Percentiles rank a stretch among this genome's conserved stretches.
Evolutionary conservation across 495 filamentous ascomycete species (phyloP).

Genomic region (Xylaria venustula): DNA sequence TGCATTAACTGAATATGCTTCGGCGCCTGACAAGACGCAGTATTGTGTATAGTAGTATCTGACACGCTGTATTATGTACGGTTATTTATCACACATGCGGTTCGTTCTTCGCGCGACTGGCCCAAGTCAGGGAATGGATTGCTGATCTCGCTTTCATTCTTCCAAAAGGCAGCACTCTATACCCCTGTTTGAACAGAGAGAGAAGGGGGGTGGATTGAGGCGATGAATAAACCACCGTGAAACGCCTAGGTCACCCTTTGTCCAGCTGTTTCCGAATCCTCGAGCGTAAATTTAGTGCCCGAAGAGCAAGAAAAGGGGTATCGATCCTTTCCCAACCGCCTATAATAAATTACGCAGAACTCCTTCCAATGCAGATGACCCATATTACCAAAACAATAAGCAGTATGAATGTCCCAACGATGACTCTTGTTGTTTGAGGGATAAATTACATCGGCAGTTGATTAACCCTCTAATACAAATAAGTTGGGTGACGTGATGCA

Average conservation of each 20-base stretch:
- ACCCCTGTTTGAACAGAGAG: not conserved
- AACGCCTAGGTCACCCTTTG: constrained; percentile 1
- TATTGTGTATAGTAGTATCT: too few relatives aligned
- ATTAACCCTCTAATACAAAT: not conserved
- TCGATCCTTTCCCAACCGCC: constrained; percentile 3
- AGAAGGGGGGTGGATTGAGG: not conserved
- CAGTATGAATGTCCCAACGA: not conserved
- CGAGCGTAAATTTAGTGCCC: not conserved
- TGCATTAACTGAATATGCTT: too few relatives aligned
- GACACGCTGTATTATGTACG: too few relatives aligned
- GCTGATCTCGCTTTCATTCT: too few relatives aligned
- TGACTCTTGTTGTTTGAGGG: not conserved
- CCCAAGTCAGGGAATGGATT: too few relatives aligned
- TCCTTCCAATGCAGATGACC: constrained; percentile 13
- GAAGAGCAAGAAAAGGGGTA: constrained; percentile 6
- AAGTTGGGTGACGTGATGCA: too few relatives aligned
- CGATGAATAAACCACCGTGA: not conserved
- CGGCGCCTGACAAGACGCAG: too few relatives aligned
- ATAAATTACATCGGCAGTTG: not conserved
- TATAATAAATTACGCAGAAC: constrained; percentile 3
- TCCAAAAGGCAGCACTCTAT: constrained; percentile 28
- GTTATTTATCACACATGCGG: too few relatives aligned
- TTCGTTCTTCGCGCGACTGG: too few relatives aligned
- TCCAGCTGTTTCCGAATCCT: not conserved
- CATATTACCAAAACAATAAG: constrained; percentile 4